Percentiles rank a stretch among this genome's conserved stretches.
These are phyloP conservation scores for Lagenidium sp. DNA, from an alignment of 352 stramenopile genomes.

Conservation along the genomic window DNA sequence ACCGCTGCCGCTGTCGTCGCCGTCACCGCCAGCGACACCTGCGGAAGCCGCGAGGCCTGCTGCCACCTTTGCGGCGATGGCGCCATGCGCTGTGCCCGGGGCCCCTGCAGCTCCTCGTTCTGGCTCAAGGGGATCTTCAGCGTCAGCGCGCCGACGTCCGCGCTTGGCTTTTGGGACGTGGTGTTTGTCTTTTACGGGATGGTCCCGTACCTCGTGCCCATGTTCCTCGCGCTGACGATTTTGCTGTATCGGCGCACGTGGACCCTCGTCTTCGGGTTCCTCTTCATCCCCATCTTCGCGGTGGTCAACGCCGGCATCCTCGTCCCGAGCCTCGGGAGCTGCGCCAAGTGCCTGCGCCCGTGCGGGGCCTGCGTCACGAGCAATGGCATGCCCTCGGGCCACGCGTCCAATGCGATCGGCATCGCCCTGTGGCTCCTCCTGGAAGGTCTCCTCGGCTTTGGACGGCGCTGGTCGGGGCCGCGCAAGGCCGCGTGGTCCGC, in stretches of 20 bases:
- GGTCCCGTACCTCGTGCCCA: slow-evolving; percentile 40
- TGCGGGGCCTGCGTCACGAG: slow-evolving; percentile 33
- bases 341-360: slow-evolving; percentile 28
- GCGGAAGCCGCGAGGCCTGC: slow-evolving; percentile 13
- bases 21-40: neutral
- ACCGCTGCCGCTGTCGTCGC: neutral
- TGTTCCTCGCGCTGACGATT: slow-evolving; percentile 28
- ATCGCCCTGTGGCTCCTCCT: slow-evolving; percentile 38
- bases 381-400: slow-evolving; percentile 45
- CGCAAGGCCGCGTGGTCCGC: neutral
- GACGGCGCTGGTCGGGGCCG: slow-evolving; percentile 9
- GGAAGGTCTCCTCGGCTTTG: slow-evolving; percentile 27
- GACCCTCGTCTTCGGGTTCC: slow-evolving; percentile 29
- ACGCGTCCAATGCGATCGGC: slow-evolving; percentile 36
- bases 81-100: slow-evolving; percentile 33
- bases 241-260: slow-evolving; percentile 33
- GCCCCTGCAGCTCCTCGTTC: slow-evolving; percentile 33
- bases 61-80: slow-evolving; percentile 30
- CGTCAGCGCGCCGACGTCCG: slow-evolving; percentile 24
- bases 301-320: slow-evolving; percentile 31
- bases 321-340: slow-evolving; percentile 30
- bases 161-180: slow-evolving; percentile 37
- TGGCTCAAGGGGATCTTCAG: slow-evolving; percentile 35
- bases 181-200: slow-evolving; percentile 42
- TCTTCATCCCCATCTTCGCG: slow-evolving; percentile 38